A percentile compares a stretch with the other conserved stretches of the same genome.
Conservation (phyloP, 2,329 filamentous ascomycete genomes). For the Alternaria angustiovoidea region DNA sequence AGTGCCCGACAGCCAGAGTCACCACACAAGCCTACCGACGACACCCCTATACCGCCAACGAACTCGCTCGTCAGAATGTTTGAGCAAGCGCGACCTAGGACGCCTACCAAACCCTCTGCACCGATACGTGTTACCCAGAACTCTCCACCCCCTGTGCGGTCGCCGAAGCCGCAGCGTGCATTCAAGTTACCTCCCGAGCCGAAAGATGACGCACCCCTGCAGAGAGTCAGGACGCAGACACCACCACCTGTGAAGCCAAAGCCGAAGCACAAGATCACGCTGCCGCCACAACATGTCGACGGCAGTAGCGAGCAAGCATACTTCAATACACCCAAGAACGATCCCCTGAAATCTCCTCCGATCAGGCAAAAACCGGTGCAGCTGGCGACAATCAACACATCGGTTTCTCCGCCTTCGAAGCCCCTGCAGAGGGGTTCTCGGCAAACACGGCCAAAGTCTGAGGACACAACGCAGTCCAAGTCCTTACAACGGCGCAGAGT, state of each 20-base stretch:
- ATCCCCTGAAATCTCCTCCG: slow-evolving; percentile 35
- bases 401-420: slow-evolving; percentile 26
- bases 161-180: slow-evolving; percentile 54
- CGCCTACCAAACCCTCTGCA: slow-evolving; percentile 23
- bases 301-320: slow-evolving; percentile 20
- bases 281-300: slow-evolving; percentile 26
- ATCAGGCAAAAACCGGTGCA: slow-evolving; percentile 38
- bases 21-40: slow-evolving; percentile 57
- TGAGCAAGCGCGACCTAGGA: slow-evolving; percentile 59
- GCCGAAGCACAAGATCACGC: slow-evolving; percentile 36
- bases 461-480: slow-evolving; percentile 31
- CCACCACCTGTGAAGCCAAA: slow-evolving; percentile 43
- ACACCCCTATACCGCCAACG: slow-evolving; percentile 67
- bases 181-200: slow-evolving; percentile 42
- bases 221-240: slow-evolving; percentile 30
- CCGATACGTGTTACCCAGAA: slow-evolving; percentile 32
- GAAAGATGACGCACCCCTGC: slow-evolving; percentile 24
- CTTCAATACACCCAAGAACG: slow-evolving; percentile 31
- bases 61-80: slow-evolving; percentile 74
- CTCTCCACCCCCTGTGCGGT: slow-evolving; percentile 47
- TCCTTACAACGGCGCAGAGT: slow-evolving; percentile 29
- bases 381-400: slow-evolving; percentile 30
- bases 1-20: slow-evolving; percentile 7
- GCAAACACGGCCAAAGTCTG: slow-evolving; percentile 31
- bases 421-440: slow-evolving; percentile 29